Base-by-base conservation (phyloP, 2,329 filamentous ascomycete genomes). In the Gaeumannomyces sp. region DNA sequence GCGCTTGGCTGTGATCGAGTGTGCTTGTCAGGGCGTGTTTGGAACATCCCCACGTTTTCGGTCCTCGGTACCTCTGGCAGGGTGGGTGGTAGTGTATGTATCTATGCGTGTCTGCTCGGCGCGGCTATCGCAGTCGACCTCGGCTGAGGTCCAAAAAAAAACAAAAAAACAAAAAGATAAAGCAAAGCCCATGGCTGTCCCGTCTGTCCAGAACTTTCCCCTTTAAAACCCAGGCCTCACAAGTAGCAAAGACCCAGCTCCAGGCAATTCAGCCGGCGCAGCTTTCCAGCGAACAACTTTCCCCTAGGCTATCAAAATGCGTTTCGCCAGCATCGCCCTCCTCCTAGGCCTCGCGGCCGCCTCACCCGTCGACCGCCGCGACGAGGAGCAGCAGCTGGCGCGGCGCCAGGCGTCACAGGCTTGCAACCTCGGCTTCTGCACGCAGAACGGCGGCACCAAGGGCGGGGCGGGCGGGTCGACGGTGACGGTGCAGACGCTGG, bases 401-500 rank as follows among this genome's bases (percentile, higher is more conserved):
- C 58, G 38, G n/a, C 62, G 62, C 7, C 62, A 64, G 22, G 62
- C 62, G 4, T 66, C 65, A 6, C 68, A 69, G 19, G 63, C 67
- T 29, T 69, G 68, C 45, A 72, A 72, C 33, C 72, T 75, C 59
- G 81, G 81, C 33, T 83, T 79, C 69, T 80, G 77, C 60, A 79
- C 77, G 27, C 69, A 77, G 67, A 82, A 82, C 64, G 80, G 78
- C 56, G 80, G 62, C 35, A 86, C 83, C 4, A 85, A 78, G 6
- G 84, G 84, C 64, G 84, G 85, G 63, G 75, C 78, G 29, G 81
- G 80, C n/a, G 84, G 83, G 61, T 76, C 80, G 2, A 83, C 83
- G 13, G 82, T 80, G 35, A 85, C 83, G 13, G 84, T 86, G 64
- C 80, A 80, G 27, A 79, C 77, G 7, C 80, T 84, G 50, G 77